Evolutionary conservation across 140 eudicot species (phyloP).

Genomic region (Senecio squalidus): DNA sequence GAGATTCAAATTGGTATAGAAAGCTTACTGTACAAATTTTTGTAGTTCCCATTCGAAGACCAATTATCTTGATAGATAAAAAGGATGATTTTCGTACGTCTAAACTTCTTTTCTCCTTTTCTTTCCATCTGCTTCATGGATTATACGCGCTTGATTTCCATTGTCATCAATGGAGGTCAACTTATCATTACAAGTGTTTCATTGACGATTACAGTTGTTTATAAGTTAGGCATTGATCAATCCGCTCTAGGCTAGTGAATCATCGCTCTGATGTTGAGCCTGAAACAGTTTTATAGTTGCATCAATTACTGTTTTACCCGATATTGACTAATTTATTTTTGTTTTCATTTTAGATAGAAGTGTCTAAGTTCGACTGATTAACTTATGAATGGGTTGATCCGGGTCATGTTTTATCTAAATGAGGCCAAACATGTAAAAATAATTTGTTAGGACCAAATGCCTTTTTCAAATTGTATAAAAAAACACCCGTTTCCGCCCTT

Average conservation of each 20-base stretch:
- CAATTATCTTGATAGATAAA: neutral
- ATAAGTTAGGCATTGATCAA: slow-evolving; percentile 1
- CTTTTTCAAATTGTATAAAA: neutral
- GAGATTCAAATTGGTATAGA: too few species aligned
- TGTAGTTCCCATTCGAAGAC: neutral
- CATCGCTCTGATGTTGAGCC: slow-evolving; percentile 25
- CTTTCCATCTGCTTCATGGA: slow-evolving; percentile 15
- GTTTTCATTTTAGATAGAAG: neutral
- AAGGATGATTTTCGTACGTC: neutral
- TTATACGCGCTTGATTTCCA: slow-evolving; percentile 4
- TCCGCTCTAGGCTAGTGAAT: slow-evolving; percentile 21
- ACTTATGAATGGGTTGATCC: neutral
- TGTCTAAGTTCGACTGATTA: neutral
- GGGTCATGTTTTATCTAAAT: neutral
- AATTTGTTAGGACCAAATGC: neutral
- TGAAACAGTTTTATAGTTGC: slow-evolving; percentile 13
- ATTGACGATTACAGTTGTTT: neutral
- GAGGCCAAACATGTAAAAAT: neutral
- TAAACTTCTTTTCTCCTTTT: neutral
- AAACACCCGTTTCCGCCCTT: neutral
- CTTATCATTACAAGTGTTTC: neutral
- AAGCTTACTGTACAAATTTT: slow-evolving; percentile 3
- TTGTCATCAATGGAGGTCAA: neutral
- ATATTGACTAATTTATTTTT: neutral
- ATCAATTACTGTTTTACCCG: slow-evolving; percentile 5